Evolutionary conservation across 768 basidiomycete species (phyloP), one percentile per base, ranked within the genome.

Genomic region (Hysterangium stoloniferum): DNA sequence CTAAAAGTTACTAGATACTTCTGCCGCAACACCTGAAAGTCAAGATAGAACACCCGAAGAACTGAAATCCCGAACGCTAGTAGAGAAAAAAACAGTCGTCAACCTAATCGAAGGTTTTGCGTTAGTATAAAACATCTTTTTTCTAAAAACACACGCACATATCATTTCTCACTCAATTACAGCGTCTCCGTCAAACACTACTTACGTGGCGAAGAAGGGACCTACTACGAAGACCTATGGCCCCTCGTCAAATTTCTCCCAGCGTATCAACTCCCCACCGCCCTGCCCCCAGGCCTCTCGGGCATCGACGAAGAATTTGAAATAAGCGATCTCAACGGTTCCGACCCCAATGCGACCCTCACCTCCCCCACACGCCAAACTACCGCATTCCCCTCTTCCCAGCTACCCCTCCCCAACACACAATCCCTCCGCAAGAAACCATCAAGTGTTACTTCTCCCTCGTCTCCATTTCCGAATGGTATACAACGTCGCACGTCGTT

Each of bases 191-290:
- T 82, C 15, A 85, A 85, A 62, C 84, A 84, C 61, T 86, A 84
- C 59, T 65, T 84, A 15, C 71, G 83, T 34, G 81, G 80, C 4
- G 72, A 73, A 59, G 72, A 72, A 45, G 65, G 65, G 15, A 55
- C 48, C 15, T 37, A 42, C 17, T 55, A 56, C 41, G 74, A 71
- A 57, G 81, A 85, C 61, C 65, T 85, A 13, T 84, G 82, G 64
- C 74, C 82, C 54, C 74, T 81, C 37, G 78, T 83, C 60, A 86
- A 83, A 60, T 84, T 79, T 61, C 72, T 87, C n/a, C 83, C 84
- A 3, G 68, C 77, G 1, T 61, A 60, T 38, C 46, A 48, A 12
- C 56, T 59, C 12, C 58, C 58, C 1, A 43, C 43, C 35, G 57
- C 58, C 15, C 19, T 51, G 4, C 54, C 54, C 28, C 53, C 53